phyloP scores from a whole-genome alignment of 2,329 filamentous ascomycete genomes.

The Colletotrichum tofieldiae region DNA sequence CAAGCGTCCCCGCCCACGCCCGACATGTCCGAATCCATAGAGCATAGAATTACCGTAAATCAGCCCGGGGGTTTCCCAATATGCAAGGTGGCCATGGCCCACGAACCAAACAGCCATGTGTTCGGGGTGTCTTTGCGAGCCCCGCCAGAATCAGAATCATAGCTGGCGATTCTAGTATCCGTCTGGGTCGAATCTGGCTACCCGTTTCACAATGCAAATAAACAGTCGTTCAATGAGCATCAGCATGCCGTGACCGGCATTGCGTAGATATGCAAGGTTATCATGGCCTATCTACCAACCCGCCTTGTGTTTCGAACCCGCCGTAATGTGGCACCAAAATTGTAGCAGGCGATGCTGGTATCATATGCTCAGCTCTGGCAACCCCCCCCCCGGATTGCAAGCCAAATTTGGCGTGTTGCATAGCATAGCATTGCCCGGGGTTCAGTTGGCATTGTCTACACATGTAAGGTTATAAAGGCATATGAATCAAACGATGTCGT shows the following conservation, averaged over 20 bases:
- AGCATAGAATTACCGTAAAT: not conserved
- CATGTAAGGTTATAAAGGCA: constrained; percentile 9
- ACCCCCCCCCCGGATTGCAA: not conserved
- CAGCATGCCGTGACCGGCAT: not conserved
- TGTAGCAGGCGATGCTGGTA: not conserved
- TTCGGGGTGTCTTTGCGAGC: not conserved
- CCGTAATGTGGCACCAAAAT: not conserved
- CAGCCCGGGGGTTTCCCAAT: not conserved
- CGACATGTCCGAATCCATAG: not conserved
- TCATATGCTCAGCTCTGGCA: not conserved
- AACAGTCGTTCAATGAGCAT: not conserved
- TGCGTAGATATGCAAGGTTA: not conserved
- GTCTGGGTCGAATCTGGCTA: not conserved
- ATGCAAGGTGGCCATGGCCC: not conserved
- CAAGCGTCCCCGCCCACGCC: too few species aligned
- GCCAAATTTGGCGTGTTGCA: not conserved
- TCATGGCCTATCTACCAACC: not conserved
- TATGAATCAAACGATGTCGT: constrained; percentile 12
- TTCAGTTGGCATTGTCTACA: not conserved
- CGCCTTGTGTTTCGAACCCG: not conserved
- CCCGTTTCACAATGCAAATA: not conserved
- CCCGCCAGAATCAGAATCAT: not conserved
- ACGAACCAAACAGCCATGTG: not conserved
- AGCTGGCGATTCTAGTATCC: not conserved
- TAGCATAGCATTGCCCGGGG: constrained; percentile 1